Conservation (phyloP, 495 filamentous ascomycete species). For the Achaetomiella virescens region DNA sequence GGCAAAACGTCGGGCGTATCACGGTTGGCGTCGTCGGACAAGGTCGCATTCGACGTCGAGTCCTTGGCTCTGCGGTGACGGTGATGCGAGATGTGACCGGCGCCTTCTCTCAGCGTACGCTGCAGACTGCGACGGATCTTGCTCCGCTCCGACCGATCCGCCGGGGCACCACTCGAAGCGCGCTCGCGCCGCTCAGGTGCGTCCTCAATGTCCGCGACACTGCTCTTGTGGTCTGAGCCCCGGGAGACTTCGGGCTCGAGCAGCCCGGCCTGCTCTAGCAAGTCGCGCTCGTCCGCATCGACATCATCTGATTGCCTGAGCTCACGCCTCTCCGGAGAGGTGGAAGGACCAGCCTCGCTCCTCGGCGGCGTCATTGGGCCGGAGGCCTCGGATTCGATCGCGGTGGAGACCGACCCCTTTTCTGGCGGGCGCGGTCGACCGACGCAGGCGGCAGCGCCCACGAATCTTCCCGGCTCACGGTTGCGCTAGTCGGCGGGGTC, state of each 20-base stretch:
- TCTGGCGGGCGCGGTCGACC: slow-evolving; percentile 29
- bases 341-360: slow-evolving; percentile 17
- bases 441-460: slow-evolving; percentile 49
- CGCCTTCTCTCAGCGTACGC: slow-evolving; percentile 77
- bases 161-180: slow-evolving; percentile 22
- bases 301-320: slow-evolving; percentile 32
- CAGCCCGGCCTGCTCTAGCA: slow-evolving; percentile 49
- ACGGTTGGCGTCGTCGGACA: slow-evolving; percentile 54
- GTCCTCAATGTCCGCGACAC: slow-evolving; percentile 25
- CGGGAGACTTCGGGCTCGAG: slow-evolving; percentile 23
- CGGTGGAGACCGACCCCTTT: slow-evolving; percentile 39
- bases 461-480: slow-evolving; percentile 42
- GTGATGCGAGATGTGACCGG: slow-evolving; percentile 58
- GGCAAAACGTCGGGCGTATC: slow-evolving; percentile 60
- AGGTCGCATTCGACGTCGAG: slow-evolving; percentile 53
- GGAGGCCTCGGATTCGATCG: slow-evolving; percentile 33
- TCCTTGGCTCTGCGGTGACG: slow-evolving; percentile 73
- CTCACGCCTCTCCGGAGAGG: slow-evolving; percentile 18
- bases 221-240: slow-evolving; percentile 16
- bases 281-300: slow-evolving; percentile 43
- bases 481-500: slow-evolving; percentile 42
- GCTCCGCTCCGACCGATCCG: slow-evolving; percentile 44
- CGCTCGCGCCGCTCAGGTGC: slow-evolving; percentile 31
- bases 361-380: slow-evolving; percentile 27
- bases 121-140: slow-evolving; percentile 86